phyloP scores from a whole-genome alignment of 176 grass and related monocot species.

The Phoenix roebelenii region DNA sequence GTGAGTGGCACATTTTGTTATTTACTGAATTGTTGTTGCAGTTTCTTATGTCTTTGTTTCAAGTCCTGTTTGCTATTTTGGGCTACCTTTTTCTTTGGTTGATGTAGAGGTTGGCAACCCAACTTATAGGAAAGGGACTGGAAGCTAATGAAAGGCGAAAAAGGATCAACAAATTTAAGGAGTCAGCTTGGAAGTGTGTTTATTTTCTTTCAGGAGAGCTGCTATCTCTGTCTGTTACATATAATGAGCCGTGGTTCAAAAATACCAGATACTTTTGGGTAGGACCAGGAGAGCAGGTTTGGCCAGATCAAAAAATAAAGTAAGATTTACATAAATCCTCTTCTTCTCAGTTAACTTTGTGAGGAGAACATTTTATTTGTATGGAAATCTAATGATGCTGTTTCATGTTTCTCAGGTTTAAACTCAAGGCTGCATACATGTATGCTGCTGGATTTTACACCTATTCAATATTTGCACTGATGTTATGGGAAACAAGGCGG shows the following conservation, averaged over 20 bases:
- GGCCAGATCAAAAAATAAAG: conserved; percentile 25
- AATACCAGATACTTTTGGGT: conserved; percentile 13
- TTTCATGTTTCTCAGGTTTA: conserved; percentile 3
- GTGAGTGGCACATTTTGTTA: too few relatives aligned
- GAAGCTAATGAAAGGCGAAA: conserved; percentile 23
- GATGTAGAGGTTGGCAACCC: conserved; percentile 39
- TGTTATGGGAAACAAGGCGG: conserved; percentile 21
- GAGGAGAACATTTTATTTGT: too few relatives aligned
- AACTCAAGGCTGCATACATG: conserved; percentile 19
- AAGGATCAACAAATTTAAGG: conserved; percentile 73
- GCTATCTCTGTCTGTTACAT: conserved; percentile 4
- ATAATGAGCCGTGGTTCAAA: background rate
- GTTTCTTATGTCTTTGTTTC: too few relatives aligned
- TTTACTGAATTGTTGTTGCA: too few relatives aligned
- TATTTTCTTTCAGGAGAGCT: conserved; percentile 30
- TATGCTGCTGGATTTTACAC: conserved; percentile 21
- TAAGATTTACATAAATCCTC: background rate
- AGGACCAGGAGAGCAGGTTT: conserved; percentile 18
- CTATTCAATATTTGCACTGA: conserved; percentile 19
- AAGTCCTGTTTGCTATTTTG: conserved; percentile 10
- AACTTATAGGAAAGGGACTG: conserved; percentile 32
- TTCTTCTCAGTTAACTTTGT: too few relatives aligned
- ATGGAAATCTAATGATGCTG: background rate
- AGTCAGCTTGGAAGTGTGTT: conserved; percentile 73
- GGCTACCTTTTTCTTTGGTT: background rate